A percentile compares a stretch with the other conserved stretches of the same genome.
Evolutionary conservation across 805 yeast genomes (phyloP).

Genomic region (Candida ficus): DNA sequence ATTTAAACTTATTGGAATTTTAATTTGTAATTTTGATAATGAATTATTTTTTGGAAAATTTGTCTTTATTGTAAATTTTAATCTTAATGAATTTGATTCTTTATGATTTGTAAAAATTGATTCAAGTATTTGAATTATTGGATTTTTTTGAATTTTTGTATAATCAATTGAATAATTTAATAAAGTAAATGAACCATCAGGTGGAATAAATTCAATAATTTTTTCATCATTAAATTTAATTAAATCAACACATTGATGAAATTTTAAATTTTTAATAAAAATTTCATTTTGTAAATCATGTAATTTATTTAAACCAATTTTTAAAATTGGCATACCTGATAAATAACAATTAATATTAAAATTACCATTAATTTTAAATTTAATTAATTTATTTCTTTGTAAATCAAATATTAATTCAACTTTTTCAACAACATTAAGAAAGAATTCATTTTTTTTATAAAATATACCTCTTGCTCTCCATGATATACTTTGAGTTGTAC

Average conservation of each 20-base stretch:
- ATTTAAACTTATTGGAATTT: constrained; percentile 54
- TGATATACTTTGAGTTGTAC: constrained; percentile 72
- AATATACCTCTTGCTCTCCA: constrained; percentile 93
- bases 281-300: constrained; percentile 14
- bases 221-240: constrained; percentile 46
- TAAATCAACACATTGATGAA: constrained; percentile 84
- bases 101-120: constrained; percentile 1
- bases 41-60: constrained; percentile 60
- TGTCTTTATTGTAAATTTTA: constrained; percentile 36
- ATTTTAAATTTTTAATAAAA: constrained; percentile 62
- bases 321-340: constrained; percentile 85
- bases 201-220: constrained; percentile 75
- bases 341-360: constrained; percentile 69
- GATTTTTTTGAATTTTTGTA: constrained; percentile 2
- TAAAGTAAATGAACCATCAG: constrained; percentile 53
- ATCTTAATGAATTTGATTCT: neutral
- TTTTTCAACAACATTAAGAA: constrained; percentile 77
- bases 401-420: constrained; percentile 64
- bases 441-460: constrained; percentile 86
- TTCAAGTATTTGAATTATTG: constrained; percentile 15
- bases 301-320: constrained; percentile 71
- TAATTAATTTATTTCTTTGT: constrained; percentile 47
- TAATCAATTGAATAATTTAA: constrained; percentile 7
- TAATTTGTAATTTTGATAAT: constrained; percentile 53
- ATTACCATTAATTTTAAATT: constrained; percentile 67